Base-by-base conservation (phyloP, 805 yeast genomes). In the Yamadazyma sp. region DNA sequence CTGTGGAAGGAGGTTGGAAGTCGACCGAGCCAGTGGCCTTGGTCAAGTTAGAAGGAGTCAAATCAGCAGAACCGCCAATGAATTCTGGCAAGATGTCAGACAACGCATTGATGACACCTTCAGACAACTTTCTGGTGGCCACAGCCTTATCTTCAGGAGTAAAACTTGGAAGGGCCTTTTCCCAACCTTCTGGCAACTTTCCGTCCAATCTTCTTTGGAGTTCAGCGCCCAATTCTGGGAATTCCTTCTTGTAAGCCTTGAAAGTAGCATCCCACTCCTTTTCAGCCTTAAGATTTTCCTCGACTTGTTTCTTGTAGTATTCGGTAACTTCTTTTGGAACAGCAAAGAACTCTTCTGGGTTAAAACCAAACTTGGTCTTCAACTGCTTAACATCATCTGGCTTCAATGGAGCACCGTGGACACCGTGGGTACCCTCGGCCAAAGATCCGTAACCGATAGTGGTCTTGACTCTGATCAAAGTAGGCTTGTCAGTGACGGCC, bases 51-150 rank as follows among this genome's bases (percentile, higher is more conserved):
- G 97, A 90, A 52, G 95, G 93, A 42, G 97, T 91, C 71, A 90
- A 79, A 71, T 90, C 98, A 44, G 98, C 98, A 52, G 97, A 90
- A 60, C 98, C 98, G 71, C 97, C 96, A 59, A 91, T 71, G 48
- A 90, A 70, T 74, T 88, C 96, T 41, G 97, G 97, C 35, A 91
- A 50, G 31, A 51, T 76, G 17, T 73, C 75, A 55, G 74, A 72
- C 53, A 90, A 65, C 49, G 71, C 66, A 52, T 76, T 72, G 54
- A 90, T 69, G 31, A 82, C 87, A 51, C 73, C 74, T 75, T 91
- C 97, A 37, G 95, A 84, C 57, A 89, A 74, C 76, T 90, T 91
- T 78, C 98, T 85, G 45, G 97, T 78, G 47, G 98, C 98, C 53
- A 89, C 73, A 34, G 96, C 82, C 52, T 74, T 66, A 71, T 91